These are phyloP conservation scores for Clonostachys sp. DNA, from an alignment of 2,329 filamentous ascomycete species.

Conservation along the genomic window DNA sequence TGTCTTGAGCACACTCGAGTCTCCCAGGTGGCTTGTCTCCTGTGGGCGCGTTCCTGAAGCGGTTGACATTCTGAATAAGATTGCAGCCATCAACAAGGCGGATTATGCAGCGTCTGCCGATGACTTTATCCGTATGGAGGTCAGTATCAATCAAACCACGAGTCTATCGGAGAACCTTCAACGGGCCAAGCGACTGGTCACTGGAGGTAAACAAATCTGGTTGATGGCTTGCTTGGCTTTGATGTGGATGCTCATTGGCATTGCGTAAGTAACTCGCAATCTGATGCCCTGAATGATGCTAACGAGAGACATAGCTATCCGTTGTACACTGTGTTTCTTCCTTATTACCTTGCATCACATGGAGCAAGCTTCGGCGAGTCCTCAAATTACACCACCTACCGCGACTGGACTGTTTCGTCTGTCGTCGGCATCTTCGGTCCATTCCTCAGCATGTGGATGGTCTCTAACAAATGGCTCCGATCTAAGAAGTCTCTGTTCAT, in stretches of 20 bases:
- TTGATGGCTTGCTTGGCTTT: slow-evolving; percentile 13
- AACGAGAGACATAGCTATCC: slow-evolving; percentile 20
- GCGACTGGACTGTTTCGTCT: slow-evolving; percentile 22
- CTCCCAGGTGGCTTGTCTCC: slow-evolving; percentile 31
- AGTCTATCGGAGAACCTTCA: no score
- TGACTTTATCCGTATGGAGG: slow-evolving; percentile 14
- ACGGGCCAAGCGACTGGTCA: no score
- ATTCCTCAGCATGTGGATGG: slow-evolving; percentile 27
- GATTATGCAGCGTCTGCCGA: slow-evolving; percentile 16
- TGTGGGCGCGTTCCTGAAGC: slow-evolving; percentile 35
- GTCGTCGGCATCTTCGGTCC: slow-evolving; percentile 29
- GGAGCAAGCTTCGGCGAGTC: slow-evolving; percentile 14
- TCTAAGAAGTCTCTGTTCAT: slow-evolving; percentile 5
- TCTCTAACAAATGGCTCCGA: slow-evolving; percentile 14
- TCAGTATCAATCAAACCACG: no score
- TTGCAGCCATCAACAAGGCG: slow-evolving; percentile 19
- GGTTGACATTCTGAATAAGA: slow-evolving; percentile 34
- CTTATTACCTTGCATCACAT: slow-evolving; percentile 33
- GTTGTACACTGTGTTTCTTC: slow-evolving; percentile 37
- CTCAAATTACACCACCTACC: slow-evolving; percentile 18
- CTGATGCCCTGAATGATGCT: no score
- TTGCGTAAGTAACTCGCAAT: slow-evolving; percentile 15
- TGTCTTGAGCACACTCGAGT: slow-evolving; percentile 31
- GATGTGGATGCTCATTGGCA: slow-evolving; percentile 34
- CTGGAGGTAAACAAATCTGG: no score